Evolutionary conservation across 495 filamentous ascomycete species (phyloP).

Genomic region (Astrothelium subdiscretum): DNA sequence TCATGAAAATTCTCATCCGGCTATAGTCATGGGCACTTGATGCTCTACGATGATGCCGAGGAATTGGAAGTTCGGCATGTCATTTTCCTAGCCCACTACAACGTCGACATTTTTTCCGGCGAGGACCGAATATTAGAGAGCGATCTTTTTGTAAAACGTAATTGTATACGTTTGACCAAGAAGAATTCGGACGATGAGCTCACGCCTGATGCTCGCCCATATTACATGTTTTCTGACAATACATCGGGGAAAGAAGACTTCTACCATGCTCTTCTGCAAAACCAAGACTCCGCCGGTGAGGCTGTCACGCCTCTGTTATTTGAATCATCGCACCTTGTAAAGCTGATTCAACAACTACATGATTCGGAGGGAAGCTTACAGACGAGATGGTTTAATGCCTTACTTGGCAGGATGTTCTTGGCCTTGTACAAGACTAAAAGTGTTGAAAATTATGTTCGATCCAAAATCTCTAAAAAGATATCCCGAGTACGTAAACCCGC

Average conservation of each 20-base stretch:
- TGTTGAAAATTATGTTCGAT: conserved; percentile 62
- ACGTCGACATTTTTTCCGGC: conserved; percentile 75
- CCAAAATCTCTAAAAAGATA: conserved; percentile 94
- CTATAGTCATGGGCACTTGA: conserved; percentile 78
- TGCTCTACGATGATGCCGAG: conserved; percentile 86
- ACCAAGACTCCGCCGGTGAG: conserved; percentile 51
- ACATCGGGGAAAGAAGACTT: conserved; percentile 96
- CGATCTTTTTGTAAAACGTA: conserved; percentile 89
- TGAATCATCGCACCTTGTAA: conserved; percentile 72
- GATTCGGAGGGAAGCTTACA: conserved; percentile 76
- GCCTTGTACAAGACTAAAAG: conserved; percentile 74
- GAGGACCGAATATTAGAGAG: conserved; percentile 68
- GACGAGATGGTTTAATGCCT: conserved; percentile 87
- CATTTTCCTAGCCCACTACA: conserved; percentile 78
- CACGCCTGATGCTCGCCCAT: conserved; percentile 57
- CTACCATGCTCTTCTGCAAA: conserved; percentile 82
- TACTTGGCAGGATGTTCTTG: conserved; percentile 78
- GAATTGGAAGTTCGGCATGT: conserved; percentile 93
- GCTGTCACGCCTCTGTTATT: conserved; percentile 60
- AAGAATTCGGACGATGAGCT: conserved; percentile 46
- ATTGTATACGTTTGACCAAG: conserved; percentile 75
- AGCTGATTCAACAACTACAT: conserved; percentile 76
- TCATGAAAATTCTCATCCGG: conserved; percentile 11
- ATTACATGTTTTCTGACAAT: conserved; percentile 88
- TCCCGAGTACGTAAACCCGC: conserved; percentile 82